phyloP scores from a whole-genome alignment of 2,329 filamentous ascomycete genomes.

The Epichloe elymi region DNA sequence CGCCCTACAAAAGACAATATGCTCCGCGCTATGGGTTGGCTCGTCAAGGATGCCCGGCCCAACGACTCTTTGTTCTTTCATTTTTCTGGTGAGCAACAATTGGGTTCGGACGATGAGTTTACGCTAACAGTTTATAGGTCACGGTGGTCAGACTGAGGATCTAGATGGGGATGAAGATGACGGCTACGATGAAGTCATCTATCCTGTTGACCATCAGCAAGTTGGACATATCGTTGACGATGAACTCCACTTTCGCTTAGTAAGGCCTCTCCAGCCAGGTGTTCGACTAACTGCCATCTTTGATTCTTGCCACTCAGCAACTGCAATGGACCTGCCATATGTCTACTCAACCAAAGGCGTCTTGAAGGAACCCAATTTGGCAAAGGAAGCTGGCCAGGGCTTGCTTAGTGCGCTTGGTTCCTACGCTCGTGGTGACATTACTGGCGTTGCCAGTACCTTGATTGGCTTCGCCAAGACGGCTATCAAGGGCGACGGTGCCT shows the following conservation, averaged over 20 bases:
- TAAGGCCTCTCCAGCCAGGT: slow-evolving; percentile 63
- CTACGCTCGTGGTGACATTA: slow-evolving; percentile 74
- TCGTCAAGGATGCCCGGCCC: slow-evolving; percentile 55
- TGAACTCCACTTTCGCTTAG: slow-evolving; percentile 66
- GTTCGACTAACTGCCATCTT: slow-evolving; percentile 77
- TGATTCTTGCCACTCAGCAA: slow-evolving; percentile 70
- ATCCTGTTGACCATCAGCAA: slow-evolving; percentile 58
- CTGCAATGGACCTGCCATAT: slow-evolving; percentile 64
- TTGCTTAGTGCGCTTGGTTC: slow-evolving; percentile 60
- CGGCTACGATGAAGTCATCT: slow-evolving; percentile 67
- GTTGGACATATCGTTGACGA: slow-evolving; percentile 68
- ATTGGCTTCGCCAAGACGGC: slow-evolving; percentile 81
- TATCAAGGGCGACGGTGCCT: slow-evolving; percentile 62
- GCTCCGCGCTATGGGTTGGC: slow-evolving; percentile 61
- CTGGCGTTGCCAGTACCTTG: slow-evolving; percentile 67
- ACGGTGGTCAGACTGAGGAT: slow-evolving; percentile 64
- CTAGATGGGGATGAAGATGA: slow-evolving; percentile 65
- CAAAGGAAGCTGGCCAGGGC: slow-evolving; percentile 65
- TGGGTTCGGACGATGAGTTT: neutral
- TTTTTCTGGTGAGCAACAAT: slow-evolving; percentile 45
- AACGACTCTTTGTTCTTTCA: slow-evolving; percentile 70
- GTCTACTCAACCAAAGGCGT: slow-evolving; percentile 70
- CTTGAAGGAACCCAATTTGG: slow-evolving; percentile 69
- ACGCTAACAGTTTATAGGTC: slow-evolving; percentile 33
- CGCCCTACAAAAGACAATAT: slow-evolving; percentile 68